Conservation (phyloP, 2,329 filamentous ascomycete species). For the Aureobasidium mangrovei region DNA sequence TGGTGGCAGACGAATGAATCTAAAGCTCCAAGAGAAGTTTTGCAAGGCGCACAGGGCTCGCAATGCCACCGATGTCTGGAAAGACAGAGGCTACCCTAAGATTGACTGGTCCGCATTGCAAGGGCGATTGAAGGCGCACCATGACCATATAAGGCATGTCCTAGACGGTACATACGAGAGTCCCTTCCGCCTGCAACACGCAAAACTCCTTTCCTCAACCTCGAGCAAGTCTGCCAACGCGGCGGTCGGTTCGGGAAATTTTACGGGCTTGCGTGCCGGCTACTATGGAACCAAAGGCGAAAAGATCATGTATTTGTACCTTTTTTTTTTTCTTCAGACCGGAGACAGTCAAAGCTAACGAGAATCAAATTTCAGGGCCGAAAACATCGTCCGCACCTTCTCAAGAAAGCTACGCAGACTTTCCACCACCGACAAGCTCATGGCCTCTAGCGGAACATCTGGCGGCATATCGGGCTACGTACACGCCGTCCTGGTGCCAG, state of each 20-base stretch:
- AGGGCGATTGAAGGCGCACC: conserved; percentile 22
- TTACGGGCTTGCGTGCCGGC: conserved; percentile 18
- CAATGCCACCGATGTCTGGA: conserved; percentile 23
- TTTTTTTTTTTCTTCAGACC: background rate
- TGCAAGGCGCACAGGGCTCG: conserved; percentile 25
- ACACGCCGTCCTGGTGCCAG: conserved; percentile 29
- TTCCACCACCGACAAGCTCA: conserved; percentile 23
- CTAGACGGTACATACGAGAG: conserved; percentile 21
- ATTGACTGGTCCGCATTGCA: conserved; percentile 26
- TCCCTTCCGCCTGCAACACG: conserved; percentile 21
- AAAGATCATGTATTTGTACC: conserved; percentile 24
- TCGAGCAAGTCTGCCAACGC: conserved; percentile 20
- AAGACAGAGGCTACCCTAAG: conserved; percentile 24
- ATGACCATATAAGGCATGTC: conserved; percentile 20
- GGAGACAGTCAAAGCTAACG: background rate
- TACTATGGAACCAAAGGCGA: conserved; percentile 31
- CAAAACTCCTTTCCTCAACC: conserved; percentile 14
- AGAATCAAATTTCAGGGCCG: conserved; percentile 19
- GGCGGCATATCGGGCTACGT: conserved; percentile 30
- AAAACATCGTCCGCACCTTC: conserved; percentile 25
- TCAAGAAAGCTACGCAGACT: conserved; percentile 22
- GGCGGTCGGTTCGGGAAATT: conserved; percentile 13
- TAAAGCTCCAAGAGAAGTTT: conserved; percentile 27
- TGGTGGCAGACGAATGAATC: conserved; percentile 19
- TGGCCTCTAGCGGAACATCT: conserved; percentile 24